Base-by-base conservation (phyloP, 768 basidiomycete genomes). In the Lepiota venenata region DNA sequence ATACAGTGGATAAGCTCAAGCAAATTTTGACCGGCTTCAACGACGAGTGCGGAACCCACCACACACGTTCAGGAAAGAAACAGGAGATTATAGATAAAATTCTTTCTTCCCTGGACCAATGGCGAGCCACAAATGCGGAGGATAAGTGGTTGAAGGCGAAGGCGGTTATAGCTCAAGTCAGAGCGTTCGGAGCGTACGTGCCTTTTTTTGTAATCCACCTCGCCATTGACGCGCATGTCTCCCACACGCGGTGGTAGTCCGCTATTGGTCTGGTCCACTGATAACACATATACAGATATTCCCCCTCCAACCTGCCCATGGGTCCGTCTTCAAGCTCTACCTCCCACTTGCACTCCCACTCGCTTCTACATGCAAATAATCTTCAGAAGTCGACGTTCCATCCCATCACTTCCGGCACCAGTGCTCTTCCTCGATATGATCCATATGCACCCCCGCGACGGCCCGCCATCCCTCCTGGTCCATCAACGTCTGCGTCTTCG, bases 1-100 rank as follows among this genome's bases (percentile, higher is more conserved):
- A 92, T 70, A 93, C 90, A 6, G 92, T 93, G 58, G 91, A 92
- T 69, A 84, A 77, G 69, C 81, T 93, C 59, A 93, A 93, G 69
- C 85, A 87, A 65, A 89, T 93, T 61, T 74, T 93, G 54, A 68
- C 75, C 37, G 86, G 85, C 21, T 76, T 93, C 60, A 91, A 91
- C 72, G 88, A 89, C 36, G 85, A 91, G 66, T 91, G 90, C 64
- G 71, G 72, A 50, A 80, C 82, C 3, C 77, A 79, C 60, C 73
- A 91, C 25, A 74, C 80, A 50, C 91, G 89, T 69, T 78, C 88
- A 10, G 91, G 91, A 22, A 92, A 88, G 74, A 93, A 93, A 65
- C 87, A 91, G 61, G 92, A 93, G 32, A 79, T 93, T 44, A 91
- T 92, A 64, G 88, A 91, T 66, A 79, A 88, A 57, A 85, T 93